These are phyloP conservation scores for Boletellus deceptivus DNA, from an alignment of 1,284 basidiomycete species.

Conservation along the genomic window DNA sequence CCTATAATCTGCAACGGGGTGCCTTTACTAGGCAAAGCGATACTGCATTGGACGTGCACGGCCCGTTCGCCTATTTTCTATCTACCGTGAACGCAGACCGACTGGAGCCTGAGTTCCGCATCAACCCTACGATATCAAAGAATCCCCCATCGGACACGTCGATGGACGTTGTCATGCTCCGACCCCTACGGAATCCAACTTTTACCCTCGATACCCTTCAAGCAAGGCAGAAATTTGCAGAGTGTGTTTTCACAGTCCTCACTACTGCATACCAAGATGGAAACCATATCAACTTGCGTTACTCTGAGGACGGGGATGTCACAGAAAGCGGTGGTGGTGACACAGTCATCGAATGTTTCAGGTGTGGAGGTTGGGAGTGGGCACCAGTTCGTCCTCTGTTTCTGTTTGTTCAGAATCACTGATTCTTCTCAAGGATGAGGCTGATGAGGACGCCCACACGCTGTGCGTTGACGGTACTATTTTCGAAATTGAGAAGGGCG, in stretches of 20 bases:
- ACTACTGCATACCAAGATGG: constrained; percentile 72
- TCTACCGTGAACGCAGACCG: constrained; percentile 80
- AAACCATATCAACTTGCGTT: constrained; percentile 62
- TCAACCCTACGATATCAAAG: constrained; percentile 32
- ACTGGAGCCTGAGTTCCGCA: constrained; percentile 75
- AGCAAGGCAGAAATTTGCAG: constrained; percentile 45
- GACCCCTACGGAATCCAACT: constrained; percentile 70
- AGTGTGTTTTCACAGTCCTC: constrained; percentile 52
- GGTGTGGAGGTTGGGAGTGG: constrained; percentile 86
- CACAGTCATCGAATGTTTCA: constrained; percentile 75
- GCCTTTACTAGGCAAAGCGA: constrained; percentile 45
- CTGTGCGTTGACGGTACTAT: constrained; percentile 77
- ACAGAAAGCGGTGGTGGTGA: constrained; percentile 45
- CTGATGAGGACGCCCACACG: constrained; percentile 58
- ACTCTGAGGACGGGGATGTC: constrained; percentile 48
- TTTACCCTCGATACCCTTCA: constrained; percentile 41
- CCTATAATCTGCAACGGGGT: constrained; percentile 56
- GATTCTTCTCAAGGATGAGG: constrained; percentile 43
- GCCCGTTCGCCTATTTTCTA: constrained; percentile 87
- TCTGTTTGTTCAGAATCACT: constrained; percentile 9
- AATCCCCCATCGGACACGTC: constrained; percentile 42
- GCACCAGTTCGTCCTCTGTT: constrained; percentile 56
- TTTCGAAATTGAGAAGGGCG: constrained; percentile 53
- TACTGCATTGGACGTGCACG: constrained; percentile 50
- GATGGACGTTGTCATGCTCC: constrained; percentile 81